Base-by-base conservation (phyloP, 257 asterid species). In the Nicotiana attenuata region DNA sequence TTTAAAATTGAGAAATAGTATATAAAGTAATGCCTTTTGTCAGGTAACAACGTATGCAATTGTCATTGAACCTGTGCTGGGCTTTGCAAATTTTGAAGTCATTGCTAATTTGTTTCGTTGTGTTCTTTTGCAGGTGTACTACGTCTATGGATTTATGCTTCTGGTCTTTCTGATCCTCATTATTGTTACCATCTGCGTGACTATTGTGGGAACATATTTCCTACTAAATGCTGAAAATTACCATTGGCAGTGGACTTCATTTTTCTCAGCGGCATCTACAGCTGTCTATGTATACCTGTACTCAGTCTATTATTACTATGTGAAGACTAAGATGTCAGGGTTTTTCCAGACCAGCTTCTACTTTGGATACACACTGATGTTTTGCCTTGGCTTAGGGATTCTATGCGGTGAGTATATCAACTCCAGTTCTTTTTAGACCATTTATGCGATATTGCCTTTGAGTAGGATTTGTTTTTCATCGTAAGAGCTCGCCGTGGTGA, bases 231-330 rank as follows among this genome's bases (percentile, higher is more conserved):
- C 94, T 53, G 94, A 90, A 87, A 90, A 90, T 81, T 90, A 90
- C 86, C 91, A 90, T 82, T 90, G 94, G 94, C 92, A 90, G 66
- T 90, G 94, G 94, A 90, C 94, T 64, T 90, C 94, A 10, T 90
- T 90, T 87, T 88, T 89, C 81, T 90, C 94, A 16, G 94, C 94
- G 2, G 92, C 92, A 57, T 90, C 94, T 35, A 90, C 92, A 9
- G 89, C 89, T 16, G 81, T 88, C 59, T 90, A 89, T 85, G 94
- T 90, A 67, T 90, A 86, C 83, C 80, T 88, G 47, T 90, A 90
- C 84, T 90, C 94, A 10, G 86, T 90, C 69, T 89, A 90, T 68
- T 90, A 90, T 84, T 90, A 85, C 86, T 82, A 84, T 52, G 83
- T 89, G 73, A 90, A 90, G 90, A 90, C 94, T 14, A 89, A 88